Evolutionary conservation across 176 grass and related monocot genomes (phyloP).

Genomic region (Miscanthus lutarioriparius): DNA sequence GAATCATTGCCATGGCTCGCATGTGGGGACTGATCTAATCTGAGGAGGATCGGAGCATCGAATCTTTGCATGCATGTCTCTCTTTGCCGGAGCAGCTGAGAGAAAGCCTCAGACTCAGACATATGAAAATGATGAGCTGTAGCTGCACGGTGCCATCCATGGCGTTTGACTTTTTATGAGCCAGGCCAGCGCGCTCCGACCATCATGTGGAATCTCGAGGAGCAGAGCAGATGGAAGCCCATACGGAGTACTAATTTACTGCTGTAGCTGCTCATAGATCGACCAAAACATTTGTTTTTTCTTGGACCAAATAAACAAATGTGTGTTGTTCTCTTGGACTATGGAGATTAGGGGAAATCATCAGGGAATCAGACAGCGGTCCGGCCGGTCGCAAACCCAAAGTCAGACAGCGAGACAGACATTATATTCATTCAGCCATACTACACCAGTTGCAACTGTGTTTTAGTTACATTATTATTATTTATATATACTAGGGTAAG

Average conservation of each 20-base stretch:
- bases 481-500: background rate
- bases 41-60: constrained; percentile 6
- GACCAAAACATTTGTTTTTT: background rate
- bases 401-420: constrained; percentile 20
- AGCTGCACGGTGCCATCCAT: background rate
- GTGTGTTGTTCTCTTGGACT: background rate
- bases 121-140: constrained; percentile 28
- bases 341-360: background rate
- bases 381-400: background rate
- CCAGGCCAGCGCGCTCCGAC: background rate
- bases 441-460: background rate
- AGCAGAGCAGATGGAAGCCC: background rate
- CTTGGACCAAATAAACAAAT: background rate
- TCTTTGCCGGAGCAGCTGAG: constrained; percentile 33
- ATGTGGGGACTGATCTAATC: constrained; percentile 4
- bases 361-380: constrained; percentile 12
- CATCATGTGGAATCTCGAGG: constrained; percentile 23
- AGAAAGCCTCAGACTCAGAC: background rate
- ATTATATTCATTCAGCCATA: constrained; percentile 20
- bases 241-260: background rate
- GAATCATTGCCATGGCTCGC: constrained; percentile 31
- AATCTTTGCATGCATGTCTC: constrained; percentile 31
- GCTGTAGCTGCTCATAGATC: background rate
- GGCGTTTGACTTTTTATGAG: constrained; percentile 22
- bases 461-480: background rate